Evolutionary conservation across 1,284 basidiomycete species (phyloP).

Genomic region (Testicularia cyperi): DNA sequence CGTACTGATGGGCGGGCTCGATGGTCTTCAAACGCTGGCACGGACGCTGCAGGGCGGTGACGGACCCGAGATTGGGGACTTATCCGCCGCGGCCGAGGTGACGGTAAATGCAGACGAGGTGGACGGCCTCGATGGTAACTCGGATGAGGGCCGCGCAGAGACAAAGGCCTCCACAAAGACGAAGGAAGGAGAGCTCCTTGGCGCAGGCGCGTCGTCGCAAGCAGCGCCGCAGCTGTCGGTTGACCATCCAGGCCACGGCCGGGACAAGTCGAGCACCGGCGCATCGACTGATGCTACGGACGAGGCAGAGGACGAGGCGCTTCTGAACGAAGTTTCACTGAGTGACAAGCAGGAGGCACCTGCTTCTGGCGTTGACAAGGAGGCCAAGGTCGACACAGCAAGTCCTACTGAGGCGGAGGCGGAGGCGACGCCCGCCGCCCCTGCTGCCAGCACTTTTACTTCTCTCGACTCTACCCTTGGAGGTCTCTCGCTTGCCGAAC

Average conservation of each 20-base stretch:
- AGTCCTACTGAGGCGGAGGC: not conserved
- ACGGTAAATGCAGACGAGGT: not conserved
- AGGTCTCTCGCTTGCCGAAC: slow-evolving; percentile 49
- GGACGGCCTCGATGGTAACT: not conserved
- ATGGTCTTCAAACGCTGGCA: slow-evolving; percentile 56
- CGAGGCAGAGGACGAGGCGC: slow-evolving; percentile 50
- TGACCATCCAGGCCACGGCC: slow-evolving; percentile 10
- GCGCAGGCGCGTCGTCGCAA: not conserved
- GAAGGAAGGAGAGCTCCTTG: not conserved
- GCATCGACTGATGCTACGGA: slow-evolving; percentile 43
- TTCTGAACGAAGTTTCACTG: slow-evolving; percentile 48
- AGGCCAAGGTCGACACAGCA: slow-evolving; percentile 19
- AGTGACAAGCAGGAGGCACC: slow-evolving; percentile 7
- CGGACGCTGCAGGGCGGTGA: slow-evolving; percentile 52
- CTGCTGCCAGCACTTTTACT: slow-evolving; percentile 17
- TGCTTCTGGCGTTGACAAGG: not conserved
- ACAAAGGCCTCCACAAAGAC: not conserved
- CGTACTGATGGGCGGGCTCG: slow-evolving; percentile 54
- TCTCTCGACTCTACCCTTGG: slow-evolving; percentile 47
- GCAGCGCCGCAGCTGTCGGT: not conserved
- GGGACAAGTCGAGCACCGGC: slow-evolving; percentile 32
- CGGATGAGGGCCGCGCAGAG: not conserved
- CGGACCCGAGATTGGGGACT: slow-evolving; percentile 26
- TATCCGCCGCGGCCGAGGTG: slow-evolving; percentile 8
- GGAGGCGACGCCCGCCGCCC: not conserved